phyloP scores from a whole-genome alignment of 2,329 filamentous ascomycete species.

The Lasiodiplodia sp. region DNA sequence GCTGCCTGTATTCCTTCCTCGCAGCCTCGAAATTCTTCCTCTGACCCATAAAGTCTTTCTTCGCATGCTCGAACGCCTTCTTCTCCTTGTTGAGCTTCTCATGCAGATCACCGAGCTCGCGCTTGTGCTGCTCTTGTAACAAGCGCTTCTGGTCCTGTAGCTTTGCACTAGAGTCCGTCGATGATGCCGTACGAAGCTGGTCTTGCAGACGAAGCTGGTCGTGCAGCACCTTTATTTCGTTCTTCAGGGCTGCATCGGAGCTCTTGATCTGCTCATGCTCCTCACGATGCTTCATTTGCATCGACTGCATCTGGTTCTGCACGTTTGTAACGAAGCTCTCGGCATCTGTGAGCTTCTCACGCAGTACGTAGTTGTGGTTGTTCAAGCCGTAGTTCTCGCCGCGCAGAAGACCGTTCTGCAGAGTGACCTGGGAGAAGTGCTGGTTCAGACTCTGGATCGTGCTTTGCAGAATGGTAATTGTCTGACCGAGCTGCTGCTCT shows the following conservation, averaged over 20 bases:
- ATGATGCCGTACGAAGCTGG: no score
- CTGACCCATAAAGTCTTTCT: no score
- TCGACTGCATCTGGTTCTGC: neutral
- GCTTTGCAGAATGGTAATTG: neutral
- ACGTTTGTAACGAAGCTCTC: neutral
- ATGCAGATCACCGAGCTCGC: neutral
- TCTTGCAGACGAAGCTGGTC: no score
- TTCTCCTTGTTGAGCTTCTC: neutral
- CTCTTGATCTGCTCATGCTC: no score
- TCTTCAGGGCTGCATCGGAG: no score
- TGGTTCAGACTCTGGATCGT: neutral
- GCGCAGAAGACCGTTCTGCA: conserved; percentile 10
- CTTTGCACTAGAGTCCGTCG: neutral
- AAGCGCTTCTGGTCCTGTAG: neutral
- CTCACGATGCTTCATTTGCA: neutral
- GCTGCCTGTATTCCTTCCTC: neutral
- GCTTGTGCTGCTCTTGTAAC: neutral
- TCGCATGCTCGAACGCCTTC: neutral
- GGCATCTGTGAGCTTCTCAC: neutral
- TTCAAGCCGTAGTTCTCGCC: neutral
- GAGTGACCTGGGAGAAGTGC: conserved; percentile 1
- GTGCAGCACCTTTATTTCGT: no score
- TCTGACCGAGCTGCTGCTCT: neutral
- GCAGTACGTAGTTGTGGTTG: neutral
- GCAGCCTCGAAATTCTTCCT: no score